Evolutionary conservation across 352 stramenopile species (phyloP).

Genomic region (Globisporangium megalacanthum): DNA sequence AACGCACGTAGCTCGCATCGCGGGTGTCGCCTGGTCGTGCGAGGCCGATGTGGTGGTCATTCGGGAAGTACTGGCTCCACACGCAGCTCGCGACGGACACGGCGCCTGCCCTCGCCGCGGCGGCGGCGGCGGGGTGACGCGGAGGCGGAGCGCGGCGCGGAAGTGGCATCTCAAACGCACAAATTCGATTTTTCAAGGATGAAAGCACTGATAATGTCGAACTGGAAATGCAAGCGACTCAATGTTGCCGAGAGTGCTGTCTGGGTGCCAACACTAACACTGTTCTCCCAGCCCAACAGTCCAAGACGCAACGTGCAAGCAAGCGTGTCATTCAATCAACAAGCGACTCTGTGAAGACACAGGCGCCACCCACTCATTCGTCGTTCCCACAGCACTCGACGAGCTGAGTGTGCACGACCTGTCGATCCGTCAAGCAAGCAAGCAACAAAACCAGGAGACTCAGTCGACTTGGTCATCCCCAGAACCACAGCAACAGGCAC

Average conservation of each 20-base stretch:
- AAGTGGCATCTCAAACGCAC: slow-evolving; percentile 7
- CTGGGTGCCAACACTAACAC: too few relatives aligned
- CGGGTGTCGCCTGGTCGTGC: slow-evolving; percentile 34
- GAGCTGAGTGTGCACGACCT: neutral
- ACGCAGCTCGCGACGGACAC: slow-evolving; percentile 50
- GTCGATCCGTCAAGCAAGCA: neutral
- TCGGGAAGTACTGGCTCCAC: slow-evolving; percentile 74
- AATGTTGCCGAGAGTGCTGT: too few relatives aligned
- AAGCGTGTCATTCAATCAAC: too few relatives aligned
- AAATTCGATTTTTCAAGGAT: neutral
- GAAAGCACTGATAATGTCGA: neutral
- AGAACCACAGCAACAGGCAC: neutral
- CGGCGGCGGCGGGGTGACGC: neutral
- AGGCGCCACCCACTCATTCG: too few relatives aligned
- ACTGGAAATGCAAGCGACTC: neutral
- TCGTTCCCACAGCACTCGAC: neutral
- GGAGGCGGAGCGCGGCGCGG: slow-evolving; percentile 10
- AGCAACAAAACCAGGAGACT: neutral
- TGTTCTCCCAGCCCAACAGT: too few relatives aligned
- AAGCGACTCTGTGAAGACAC: too few relatives aligned
- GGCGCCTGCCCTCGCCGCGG: neutral
- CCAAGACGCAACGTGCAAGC: too few relatives aligned
- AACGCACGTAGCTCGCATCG: slow-evolving; percentile 20
- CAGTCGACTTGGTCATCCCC: neutral
- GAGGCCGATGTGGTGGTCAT: slow-evolving; percentile 51